Evolutionary conservation across 768 basidiomycete species (phyloP).

Genomic region (Cystofilobasidium ferigula): DNA sequence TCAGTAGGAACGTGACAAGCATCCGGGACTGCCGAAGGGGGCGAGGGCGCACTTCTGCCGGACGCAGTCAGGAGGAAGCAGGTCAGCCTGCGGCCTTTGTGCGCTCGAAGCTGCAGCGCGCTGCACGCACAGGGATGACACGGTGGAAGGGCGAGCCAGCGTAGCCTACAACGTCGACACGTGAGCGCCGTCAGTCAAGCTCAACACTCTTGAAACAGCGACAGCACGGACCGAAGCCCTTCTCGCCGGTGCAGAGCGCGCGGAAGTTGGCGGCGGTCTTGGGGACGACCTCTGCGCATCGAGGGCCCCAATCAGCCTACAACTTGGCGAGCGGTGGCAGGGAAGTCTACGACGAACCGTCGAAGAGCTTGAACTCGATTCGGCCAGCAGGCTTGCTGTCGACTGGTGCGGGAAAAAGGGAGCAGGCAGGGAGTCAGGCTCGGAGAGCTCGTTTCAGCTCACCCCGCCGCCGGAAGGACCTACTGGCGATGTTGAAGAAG

Average conservation of each 20-base stretch:
- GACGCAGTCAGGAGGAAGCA: no score
- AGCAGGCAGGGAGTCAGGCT: no score
- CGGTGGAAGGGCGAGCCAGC: conserved; percentile 57
- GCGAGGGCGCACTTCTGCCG: background rate
- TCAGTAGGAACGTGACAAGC: no score
- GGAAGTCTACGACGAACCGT: conserved; percentile 37
- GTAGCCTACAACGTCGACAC: conserved; percentile 51
- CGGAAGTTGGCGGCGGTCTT: conserved; percentile 54
- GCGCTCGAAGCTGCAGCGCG: no score
- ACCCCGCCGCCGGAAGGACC: no score
- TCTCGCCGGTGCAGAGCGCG: conserved; percentile 55
- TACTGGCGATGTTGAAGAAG: conserved; percentile 3
- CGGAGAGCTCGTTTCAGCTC: no score
- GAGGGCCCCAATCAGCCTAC: background rate
- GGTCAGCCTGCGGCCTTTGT: background rate
- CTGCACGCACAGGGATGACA: conserved; percentile 42
- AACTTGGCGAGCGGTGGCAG: background rate
- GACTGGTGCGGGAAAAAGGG: background rate
- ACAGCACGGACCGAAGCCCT: conserved; percentile 22
- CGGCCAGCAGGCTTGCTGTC: conserved; percentile 28
- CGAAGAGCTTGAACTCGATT: conserved; percentile 68
- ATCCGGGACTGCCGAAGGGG: background rate
- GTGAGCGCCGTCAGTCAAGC: no score
- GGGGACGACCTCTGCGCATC: conserved; percentile 25
- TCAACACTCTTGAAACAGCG: background rate